phyloP scores from a whole-genome alignment of 768 basidiomycete genomes.

The Chalciporus pseudorubinellus region DNA sequence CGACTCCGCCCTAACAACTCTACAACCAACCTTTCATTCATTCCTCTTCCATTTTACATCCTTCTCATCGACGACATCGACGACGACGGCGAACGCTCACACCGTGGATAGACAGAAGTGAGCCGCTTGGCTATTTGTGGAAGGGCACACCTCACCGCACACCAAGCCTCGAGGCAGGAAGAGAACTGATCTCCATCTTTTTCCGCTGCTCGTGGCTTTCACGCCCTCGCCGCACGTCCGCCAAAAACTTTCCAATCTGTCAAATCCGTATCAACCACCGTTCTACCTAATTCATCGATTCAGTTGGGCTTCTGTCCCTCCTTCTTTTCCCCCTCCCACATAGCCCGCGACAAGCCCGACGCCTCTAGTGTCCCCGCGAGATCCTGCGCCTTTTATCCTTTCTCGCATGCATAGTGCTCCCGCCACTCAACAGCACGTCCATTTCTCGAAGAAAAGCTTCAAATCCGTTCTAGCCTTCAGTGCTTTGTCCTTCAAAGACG shows the following conservation, averaged over 20 bases:
- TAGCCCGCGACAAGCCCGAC: conserved; percentile 27
- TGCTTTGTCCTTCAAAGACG: conserved; percentile 37
- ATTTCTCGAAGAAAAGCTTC: conserved; percentile 45
- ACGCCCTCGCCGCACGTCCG: conserved; percentile 35
- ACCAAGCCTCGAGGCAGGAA: conserved; percentile 32
- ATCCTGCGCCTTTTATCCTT: conserved; percentile 19
- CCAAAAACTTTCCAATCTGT: conserved; percentile 28
- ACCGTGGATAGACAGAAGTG: conserved; percentile 4
- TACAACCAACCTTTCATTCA: conserved; percentile 15
- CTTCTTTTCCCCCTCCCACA: conserved; percentile 23
- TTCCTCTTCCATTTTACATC: conserved; percentile 3
- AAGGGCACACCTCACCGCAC: conserved; percentile 8
- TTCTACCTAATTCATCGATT: conserved; percentile 32
- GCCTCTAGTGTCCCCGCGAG: conserved; percentile 26
- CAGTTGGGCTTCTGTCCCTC: conserved; percentile 23
- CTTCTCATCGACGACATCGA: conserved; percentile 5
- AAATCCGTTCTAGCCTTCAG: conserved; percentile 47
- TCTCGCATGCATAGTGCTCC: conserved; percentile 46
- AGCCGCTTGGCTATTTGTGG: conserved; percentile 19
- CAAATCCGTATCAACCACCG: conserved; percentile 28
- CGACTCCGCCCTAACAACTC: conserved; percentile 26
- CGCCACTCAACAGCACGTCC: conserved; percentile 34
- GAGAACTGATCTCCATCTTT: conserved; percentile 26
- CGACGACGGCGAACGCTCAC: conserved; percentile 1
- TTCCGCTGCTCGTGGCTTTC: conserved; percentile 34